Conservation (phyloP, 352 stramenopile species). For the Sclerospora graminicola region DNA sequence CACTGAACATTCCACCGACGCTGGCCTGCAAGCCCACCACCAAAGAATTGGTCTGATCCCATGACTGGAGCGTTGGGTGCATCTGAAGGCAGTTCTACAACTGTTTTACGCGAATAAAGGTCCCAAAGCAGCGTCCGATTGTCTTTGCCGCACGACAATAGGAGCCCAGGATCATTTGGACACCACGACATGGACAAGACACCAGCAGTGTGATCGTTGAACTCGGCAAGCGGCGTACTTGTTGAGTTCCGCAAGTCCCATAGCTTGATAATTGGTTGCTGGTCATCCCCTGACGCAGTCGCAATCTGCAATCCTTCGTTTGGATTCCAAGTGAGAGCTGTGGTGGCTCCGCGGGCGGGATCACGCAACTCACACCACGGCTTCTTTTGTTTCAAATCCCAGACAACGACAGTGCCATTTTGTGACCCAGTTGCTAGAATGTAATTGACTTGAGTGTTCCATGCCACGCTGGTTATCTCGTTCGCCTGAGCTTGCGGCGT, state of each 20-base stretch:
- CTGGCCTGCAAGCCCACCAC: slow-evolving; percentile 50
- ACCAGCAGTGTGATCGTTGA: slow-evolving; percentile 92
- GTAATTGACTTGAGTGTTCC: slow-evolving; percentile 98
- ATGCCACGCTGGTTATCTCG: slow-evolving; percentile 89
- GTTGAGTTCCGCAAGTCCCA: slow-evolving; percentile 98
- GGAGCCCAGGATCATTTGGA: slow-evolving; percentile 89
- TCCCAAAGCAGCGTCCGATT: slow-evolving; percentile 98
- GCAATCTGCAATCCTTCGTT: slow-evolving; percentile 95
- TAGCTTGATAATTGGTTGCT: slow-evolving; percentile 93
- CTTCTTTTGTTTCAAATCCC: slow-evolving; percentile 97
- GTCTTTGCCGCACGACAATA: slow-evolving; percentile 95
- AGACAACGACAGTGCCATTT: slow-evolving; percentile 93
- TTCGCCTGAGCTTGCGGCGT: slow-evolving; percentile 59
- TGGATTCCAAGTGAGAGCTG: slow-evolving; percentile 95
- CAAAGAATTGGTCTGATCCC: slow-evolving; percentile 75
- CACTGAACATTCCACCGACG: slow-evolving; percentile 93
- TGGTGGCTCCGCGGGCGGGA: slow-evolving; percentile 77
- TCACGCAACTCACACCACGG: slow-evolving; percentile 96
- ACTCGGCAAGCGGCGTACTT: slow-evolving; percentile 92
- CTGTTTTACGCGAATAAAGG: slow-evolving; percentile 87
- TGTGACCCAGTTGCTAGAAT: slow-evolving; percentile 93
- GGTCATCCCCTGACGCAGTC: slow-evolving; percentile 92
- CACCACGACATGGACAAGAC: slow-evolving; percentile 97
- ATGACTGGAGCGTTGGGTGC: slow-evolving; percentile 44
- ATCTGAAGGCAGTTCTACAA: slow-evolving; percentile 90